Percentiles rank a stretch among this genome's conserved stretches.
Evolutionary conservation across 225 moss, liverwort and hornwort genomes (phyloP).

Genomic region (Pleurozium schreberi): DNA sequence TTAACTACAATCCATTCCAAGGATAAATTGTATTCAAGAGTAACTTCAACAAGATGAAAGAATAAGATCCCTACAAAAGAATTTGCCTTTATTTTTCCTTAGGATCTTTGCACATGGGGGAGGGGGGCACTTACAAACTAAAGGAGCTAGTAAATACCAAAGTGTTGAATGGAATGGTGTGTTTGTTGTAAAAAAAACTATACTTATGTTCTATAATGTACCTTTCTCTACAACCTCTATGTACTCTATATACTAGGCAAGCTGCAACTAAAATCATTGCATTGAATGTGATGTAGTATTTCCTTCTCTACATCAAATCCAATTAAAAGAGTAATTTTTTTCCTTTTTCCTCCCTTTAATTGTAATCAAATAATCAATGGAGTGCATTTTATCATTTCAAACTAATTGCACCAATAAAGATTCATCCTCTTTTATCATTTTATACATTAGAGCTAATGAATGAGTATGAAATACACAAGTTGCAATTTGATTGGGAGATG

Average conservation of each 20-base stretch:
- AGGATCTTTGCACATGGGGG: neutral
- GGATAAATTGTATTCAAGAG: neutral
- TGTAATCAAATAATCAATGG: neutral
- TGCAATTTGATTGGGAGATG: neutral
- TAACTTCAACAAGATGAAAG: neutral
- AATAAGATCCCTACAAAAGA: neutral
- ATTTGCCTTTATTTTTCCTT: neutral
- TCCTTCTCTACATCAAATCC: neutral
- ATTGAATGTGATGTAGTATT: neutral
- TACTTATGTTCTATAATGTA: neutral
- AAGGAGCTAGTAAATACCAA: too few species aligned
- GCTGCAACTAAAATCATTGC: neutral
- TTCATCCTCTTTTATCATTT: neutral
- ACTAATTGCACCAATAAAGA: fast-evolving
- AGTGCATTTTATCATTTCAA: neutral
- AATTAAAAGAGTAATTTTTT: too few species aligned
- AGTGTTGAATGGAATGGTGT: neutral
- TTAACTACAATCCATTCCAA: too few species aligned
- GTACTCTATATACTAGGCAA: fast-evolving
- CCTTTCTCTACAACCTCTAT: neutral
- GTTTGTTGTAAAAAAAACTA: too few species aligned
- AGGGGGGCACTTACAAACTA: fast-evolving
- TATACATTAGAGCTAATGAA: neutral
- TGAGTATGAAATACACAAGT: too few species aligned
- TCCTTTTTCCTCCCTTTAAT: neutral